These are phyloP conservation scores for Penicillium polonicum DNA, from an alignment of 2,329 filamentous ascomycete species.

Conservation along the genomic window DNA sequence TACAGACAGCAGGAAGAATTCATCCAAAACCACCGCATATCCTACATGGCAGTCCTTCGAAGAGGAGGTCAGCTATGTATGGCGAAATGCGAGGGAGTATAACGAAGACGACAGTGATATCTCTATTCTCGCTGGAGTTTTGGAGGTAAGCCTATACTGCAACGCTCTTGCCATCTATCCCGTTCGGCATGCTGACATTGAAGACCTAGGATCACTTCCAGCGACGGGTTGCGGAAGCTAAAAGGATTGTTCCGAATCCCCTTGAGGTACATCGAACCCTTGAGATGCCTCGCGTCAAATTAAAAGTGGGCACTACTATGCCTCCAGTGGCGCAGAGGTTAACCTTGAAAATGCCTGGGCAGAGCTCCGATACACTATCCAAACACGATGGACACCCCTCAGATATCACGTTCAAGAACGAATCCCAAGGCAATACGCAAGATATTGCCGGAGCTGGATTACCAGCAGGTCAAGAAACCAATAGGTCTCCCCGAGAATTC, in stretches of 20 bases:
- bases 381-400: conserved; percentile 44
- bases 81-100: conserved; percentile 84
- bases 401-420: conserved; percentile 55
- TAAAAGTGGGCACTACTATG: conserved; percentile 61
- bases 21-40: conserved; percentile 64
- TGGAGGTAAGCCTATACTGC: conserved; percentile 61
- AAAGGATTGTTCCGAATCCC: conserved; percentile 69
- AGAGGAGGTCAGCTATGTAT: conserved; percentile 75
- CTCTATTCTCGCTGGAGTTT: conserved; percentile 69
- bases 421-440: conserved; percentile 54
- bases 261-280: conserved; percentile 30
- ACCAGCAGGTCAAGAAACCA: conserved; percentile 19
- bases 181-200: conserved; percentile 14
- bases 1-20: conserved; percentile 64
- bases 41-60: conserved; percentile 82
- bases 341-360: conserved; percentile 67
- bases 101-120: conserved; percentile 92
- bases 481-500: conserved; percentile 26
- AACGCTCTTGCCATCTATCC: neutral
- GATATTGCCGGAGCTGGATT: conserved; percentile 52
- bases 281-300: conserved; percentile 72
- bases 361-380: conserved; percentile 50
- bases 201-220: conserved; percentile 63
- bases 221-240: conserved; percentile 68
- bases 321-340: conserved; percentile 59